phyloP scores from a whole-genome alignment of 371 early-diverging fungal genomes.

The Rhizomucor miehei region DNA sequence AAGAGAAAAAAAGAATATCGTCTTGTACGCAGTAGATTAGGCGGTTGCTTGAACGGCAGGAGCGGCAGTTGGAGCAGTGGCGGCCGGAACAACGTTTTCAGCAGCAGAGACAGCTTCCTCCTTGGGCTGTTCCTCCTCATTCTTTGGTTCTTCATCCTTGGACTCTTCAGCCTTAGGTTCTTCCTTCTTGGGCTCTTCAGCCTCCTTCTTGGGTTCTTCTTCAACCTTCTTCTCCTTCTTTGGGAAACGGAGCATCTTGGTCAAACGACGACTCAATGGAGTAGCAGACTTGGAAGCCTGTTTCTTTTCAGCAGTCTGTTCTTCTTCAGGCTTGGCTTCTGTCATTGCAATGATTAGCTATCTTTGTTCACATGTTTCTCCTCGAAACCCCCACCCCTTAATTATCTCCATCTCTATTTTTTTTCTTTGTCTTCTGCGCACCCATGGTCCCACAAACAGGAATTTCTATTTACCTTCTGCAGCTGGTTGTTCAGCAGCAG shows the following conservation, averaged over 20 bases:
- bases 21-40: neutral
- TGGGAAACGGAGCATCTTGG: constrained; percentile 35
- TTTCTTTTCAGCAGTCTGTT: constrained; percentile 11
- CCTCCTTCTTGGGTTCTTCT: constrained; percentile 5
- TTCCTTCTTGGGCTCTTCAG: constrained; percentile 3
- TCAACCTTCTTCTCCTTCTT: constrained; percentile 30
- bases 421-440: neutral
- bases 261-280: constrained; percentile 42
- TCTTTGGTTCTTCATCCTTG: constrained; percentile 4
- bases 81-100: constrained; percentile 1
- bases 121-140: constrained; percentile 12
- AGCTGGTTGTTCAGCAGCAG: constrained; percentile 6
- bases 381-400: neutral
- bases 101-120: constrained; percentile 4
- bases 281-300: constrained; percentile 28
- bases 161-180: constrained; percentile 2
- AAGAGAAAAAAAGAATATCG: neutral
- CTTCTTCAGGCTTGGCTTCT: constrained; percentile 14
- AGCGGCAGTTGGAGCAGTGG: constrained; percentile 6
- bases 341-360: neutral
- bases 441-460: neutral
- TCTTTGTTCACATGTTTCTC: constrained; percentile 9
- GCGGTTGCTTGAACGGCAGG: constrained; percentile 21
- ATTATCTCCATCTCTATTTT: neutral
- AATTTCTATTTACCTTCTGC: neutral